Base-by-base conservation (phyloP, 768 basidiomycete species). In the Psilocybe tampanensis region DNA sequence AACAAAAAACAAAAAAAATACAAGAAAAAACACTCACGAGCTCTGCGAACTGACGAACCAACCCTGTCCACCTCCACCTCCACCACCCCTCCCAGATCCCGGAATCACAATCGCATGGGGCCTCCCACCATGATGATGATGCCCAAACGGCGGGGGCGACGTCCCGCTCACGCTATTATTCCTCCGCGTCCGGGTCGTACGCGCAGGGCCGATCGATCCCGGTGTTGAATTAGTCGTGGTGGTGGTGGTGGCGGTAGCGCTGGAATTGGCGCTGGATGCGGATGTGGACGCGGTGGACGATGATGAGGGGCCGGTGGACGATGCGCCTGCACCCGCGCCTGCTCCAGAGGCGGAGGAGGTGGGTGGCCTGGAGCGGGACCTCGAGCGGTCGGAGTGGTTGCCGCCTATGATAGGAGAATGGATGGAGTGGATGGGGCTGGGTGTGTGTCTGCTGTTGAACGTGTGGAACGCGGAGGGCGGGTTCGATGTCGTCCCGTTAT, bases 31-130 rank as follows among this genome's bases (percentile, higher is more conserved):
- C 1, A 68, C 70, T 65, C 55, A 71, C 71, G 68, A 70, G 55
- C 71, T 67, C 44, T 69, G 67, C 22, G 64, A 57, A 36, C 67
- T 58, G 4, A 69, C 64, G 39, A 69, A 76, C 75, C 74, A 74
- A 18, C 60, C 58, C 47, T 49, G 55, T 29, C 47, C 66, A 50
- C 52, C 58, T 15, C 45, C 45, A 47, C 41, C 53, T 32, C 23
- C 44, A 23, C 49, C 44, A 52, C 45, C 60, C 49, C 44, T 47
- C 39, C 66, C 62, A 52, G 65, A 42, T 24, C 66, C 72, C 7
- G 87, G 90, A 62, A 91, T 91, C 48, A 89, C 74, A 67, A 92
- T 90, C 9, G 87, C 87, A 61, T 86, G 85, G 0, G 87, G 86
- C 19, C 82, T 75, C 12, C 63, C 66, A 59, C 63, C 66, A 59